phyloP scores from a whole-genome alignment of 441 rosid genomes.

The Macaranga tanarius region DNA sequence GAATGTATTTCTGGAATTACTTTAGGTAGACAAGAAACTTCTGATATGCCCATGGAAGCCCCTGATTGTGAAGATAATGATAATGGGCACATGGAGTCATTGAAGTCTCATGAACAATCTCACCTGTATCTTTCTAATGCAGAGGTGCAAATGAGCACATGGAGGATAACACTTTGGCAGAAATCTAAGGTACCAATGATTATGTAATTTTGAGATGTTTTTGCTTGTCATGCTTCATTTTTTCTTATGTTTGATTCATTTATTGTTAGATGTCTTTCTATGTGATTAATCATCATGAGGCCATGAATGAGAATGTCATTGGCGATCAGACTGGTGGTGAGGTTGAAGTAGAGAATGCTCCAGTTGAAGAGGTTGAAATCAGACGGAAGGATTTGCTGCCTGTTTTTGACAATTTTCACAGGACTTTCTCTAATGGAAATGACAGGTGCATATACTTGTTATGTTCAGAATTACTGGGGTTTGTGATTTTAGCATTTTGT shows the following conservation, averaged over 20 bases:
- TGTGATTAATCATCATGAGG: conserved; percentile 38
- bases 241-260: conserved; percentile 11
- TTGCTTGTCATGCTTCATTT: conserved; percentile 2
- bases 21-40: conserved; percentile 37
- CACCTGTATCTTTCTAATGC: conserved; percentile 83
- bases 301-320: conserved; percentile 27
- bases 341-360: conserved; percentile 70
- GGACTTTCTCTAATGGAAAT: conserved; percentile 32
- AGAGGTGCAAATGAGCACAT: conserved; percentile 72
- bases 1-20: conserved; percentile 63
- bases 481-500: background rate
- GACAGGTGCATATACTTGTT: conserved; percentile 21
- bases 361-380: conserved; percentile 68
- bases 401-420: conserved; percentile 71
- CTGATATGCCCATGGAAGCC: conserved; percentile 38
- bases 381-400: conserved; percentile 79
- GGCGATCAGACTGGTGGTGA: conserved; percentile 49
- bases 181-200: conserved; percentile 59
- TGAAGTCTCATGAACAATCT: conserved; percentile 57
- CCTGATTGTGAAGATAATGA: conserved; percentile 49
- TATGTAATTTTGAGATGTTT: conserved; percentile 6
- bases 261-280: conserved; percentile 60
- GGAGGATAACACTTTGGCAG: conserved; percentile 87
- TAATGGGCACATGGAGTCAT: conserved; percentile 29
- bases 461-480: background rate